phyloP scores from a whole-genome alignment of 1,284 basidiomycete species.

The Cerioporus squamosus region DNA sequence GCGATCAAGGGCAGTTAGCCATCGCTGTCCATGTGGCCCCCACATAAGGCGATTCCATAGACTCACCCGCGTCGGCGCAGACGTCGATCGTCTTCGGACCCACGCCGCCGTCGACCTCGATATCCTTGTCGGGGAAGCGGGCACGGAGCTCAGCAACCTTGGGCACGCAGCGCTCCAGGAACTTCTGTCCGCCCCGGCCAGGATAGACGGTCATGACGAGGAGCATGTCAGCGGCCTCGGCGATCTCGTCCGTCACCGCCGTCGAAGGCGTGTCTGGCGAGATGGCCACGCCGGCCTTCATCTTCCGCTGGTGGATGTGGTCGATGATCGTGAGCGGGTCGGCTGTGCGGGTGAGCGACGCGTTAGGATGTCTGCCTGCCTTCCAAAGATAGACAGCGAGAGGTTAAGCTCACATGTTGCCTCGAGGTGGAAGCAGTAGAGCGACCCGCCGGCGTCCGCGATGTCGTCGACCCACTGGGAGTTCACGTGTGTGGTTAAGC shows the following conservation, averaged over 20 bases:
- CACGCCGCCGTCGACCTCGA: slow-evolving; percentile 97
- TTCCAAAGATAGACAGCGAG: too few species aligned
- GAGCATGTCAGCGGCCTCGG: slow-evolving; percentile 84
- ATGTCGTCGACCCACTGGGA: slow-evolving; percentile 94
- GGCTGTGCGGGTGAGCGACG: slow-evolving; percentile 42
- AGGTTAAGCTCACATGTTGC: slow-evolving; percentile 72
- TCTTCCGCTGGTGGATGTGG: slow-evolving; percentile 73
- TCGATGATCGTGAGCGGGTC: slow-evolving; percentile 78
- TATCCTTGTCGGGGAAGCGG: slow-evolving; percentile 92
- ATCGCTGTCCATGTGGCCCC: too few species aligned
- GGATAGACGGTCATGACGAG: slow-evolving; percentile 98
- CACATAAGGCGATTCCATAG: too few species aligned
- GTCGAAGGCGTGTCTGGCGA: slow-evolving; percentile 90
- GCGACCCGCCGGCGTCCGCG: slow-evolving; percentile 91
- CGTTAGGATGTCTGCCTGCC: too few species aligned
- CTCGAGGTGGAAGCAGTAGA: slow-evolving; percentile 98
- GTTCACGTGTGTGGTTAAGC: neutral
- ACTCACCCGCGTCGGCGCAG: slow-evolving; percentile 87
- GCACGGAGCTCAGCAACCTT: slow-evolving; percentile 92
- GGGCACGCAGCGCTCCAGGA: slow-evolving; percentile 90
- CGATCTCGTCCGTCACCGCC: slow-evolving; percentile 86
- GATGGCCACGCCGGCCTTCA: slow-evolving; percentile 94
- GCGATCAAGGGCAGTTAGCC: too few species aligned
- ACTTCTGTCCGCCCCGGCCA: slow-evolving; percentile 95
- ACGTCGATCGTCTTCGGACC: slow-evolving; percentile 88